Evolutionary conservation across 176 grass and related monocot species (phyloP).

Genomic region (bread wheat (Triticum aestivum)): IWGSC_CS_RefSeq_v2.1 NC_057803.1:599710066-599710565

Average conservation of each 20-base stretch:
- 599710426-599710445: not conserved
- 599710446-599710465: not conserved
- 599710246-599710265: not conserved
- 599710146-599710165: too few relatives aligned
- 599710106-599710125: not conserved
- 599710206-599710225: not conserved
- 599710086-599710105: too few relatives aligned
- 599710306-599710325: too few relatives aligned
- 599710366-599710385: not conserved
- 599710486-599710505: constrained; percentile 59
- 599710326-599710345: too few relatives aligned
- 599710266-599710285: too few relatives aligned
- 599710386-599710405: not conserved
- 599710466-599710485: not conserved
- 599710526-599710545: constrained; percentile 74
- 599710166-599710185: too few relatives aligned
- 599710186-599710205: not conserved
- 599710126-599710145: too few relatives aligned
- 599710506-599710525: constrained; percentile 75
- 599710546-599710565: constrained; percentile 57
- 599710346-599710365: too few relatives aligned
- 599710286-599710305: too few relatives aligned
- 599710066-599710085: too few relatives aligned
- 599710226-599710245: not conserved
- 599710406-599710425: not conserved